phyloP scores from a whole-genome alignment of 2,329 filamentous ascomycete genomes.

The Hymenoscyphus salicellus region DNA sequence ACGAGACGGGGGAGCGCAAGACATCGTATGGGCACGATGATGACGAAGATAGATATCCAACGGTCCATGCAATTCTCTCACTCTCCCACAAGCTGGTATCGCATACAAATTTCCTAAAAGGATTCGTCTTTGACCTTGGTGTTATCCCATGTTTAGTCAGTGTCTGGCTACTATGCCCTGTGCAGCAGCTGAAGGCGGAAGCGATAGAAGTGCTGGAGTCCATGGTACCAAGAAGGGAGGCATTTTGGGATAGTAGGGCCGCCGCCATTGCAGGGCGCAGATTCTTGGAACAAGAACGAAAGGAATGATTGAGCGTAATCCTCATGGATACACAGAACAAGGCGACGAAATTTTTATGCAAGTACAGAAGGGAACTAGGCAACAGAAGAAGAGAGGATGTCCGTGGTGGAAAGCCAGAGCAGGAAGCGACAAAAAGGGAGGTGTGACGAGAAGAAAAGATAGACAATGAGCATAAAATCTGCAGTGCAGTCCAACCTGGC shows the following conservation, averaged over 20 bases:
- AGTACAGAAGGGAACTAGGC: not conserved
- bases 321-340: not conserved
- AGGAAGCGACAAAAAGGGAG: not conserved
- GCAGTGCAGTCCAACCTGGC: not conserved
- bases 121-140: conserved; percentile 28
- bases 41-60: conserved; percentile 6
- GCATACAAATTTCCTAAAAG: conserved; percentile 11
- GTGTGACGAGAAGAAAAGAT: not conserved
- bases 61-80: conserved; percentile 10
- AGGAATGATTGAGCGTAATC: not conserved
- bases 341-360: not conserved
- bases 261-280: conserved; percentile 11
- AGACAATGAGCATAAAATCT: not conserved
- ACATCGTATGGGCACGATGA: not conserved
- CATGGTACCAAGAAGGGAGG: conserved; percentile 25
- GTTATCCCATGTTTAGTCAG: conserved; percentile 22
- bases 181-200: conserved; percentile 17
- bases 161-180: conserved; percentile 21
- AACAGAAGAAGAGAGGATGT: not conserved
- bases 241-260: conserved; percentile 24
- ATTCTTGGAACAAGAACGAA: conserved; percentile 11
- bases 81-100: conserved; percentile 10
- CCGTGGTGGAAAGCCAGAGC: not conserved
- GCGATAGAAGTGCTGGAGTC: conserved; percentile 23
- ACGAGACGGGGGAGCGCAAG: not conserved